Percentiles rank a stretch among this genome's conserved stretches.
Conservation (phyloP, 768 basidiomycete species). For the Tephrocybe sp. region DNA sequence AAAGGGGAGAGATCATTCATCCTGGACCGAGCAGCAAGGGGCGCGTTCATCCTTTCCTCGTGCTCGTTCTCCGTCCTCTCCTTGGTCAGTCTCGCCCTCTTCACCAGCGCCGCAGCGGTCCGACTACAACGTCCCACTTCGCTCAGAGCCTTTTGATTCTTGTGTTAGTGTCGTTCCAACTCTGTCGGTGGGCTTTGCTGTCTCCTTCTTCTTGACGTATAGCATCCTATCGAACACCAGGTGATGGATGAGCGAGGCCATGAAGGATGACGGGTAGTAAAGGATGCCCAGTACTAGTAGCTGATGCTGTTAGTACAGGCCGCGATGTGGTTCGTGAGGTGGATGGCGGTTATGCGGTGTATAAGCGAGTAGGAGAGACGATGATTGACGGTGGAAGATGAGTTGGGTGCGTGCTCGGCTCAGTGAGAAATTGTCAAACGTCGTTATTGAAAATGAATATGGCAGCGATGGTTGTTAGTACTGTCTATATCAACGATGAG, state of each 20-base stretch:
- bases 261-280: conserved; percentile 44
- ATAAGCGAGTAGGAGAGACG: conserved; percentile 24
- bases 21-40: conserved; percentile 66
- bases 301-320: conserved; percentile 15
- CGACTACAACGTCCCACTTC: conserved; percentile 4
- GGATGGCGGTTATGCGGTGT: neutral
- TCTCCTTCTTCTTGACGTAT: conserved; percentile 17
- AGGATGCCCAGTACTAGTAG: neutral
- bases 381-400: conserved; percentile 28
- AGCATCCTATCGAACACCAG: conserved; percentile 85
- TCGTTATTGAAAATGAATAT: conserved; percentile 72
- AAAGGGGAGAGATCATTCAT: conserved; percentile 83
- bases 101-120: too few relatives aligned
- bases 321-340: conserved; percentile 32
- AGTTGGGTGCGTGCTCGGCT: conserved; percentile 1
- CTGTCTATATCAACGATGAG: too few relatives aligned
- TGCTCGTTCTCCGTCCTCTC: conserved; percentile 19
- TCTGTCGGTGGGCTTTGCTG: conserved; percentile 24
- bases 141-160: too few relatives aligned
- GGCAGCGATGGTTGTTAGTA: conserved; percentile 70
- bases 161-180: neutral
- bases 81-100: neutral
- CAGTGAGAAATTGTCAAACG: conserved; percentile 56
- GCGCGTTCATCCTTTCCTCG: conserved; percentile 66
- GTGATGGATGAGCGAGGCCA: conserved; percentile 57